Conservation (phyloP, 331 rosid species). For the Rhamnella rubrinervis region DNA sequence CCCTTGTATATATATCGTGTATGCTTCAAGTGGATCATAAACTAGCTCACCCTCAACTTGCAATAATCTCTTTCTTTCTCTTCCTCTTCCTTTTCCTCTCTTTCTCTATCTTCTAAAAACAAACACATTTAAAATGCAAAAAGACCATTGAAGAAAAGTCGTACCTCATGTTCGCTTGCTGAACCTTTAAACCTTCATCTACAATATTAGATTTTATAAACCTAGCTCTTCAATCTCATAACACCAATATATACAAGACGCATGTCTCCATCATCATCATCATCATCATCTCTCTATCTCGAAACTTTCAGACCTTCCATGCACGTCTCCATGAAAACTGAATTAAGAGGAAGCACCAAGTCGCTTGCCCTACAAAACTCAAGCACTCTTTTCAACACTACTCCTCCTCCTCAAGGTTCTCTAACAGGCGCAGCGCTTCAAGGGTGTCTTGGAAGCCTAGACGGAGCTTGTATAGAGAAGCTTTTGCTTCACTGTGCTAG, state of each 20-base stretch:
- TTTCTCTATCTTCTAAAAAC: neutral
- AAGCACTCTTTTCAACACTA: constrained; percentile 39
- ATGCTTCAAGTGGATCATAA: constrained; percentile 16
- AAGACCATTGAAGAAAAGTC: constrained; percentile 12
- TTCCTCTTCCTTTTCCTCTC: neutral
- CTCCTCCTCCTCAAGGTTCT: constrained; percentile 26
- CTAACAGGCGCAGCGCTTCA: constrained; percentile 59
- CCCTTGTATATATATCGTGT: constrained; percentile 30
- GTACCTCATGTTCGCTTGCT: constrained; percentile 15
- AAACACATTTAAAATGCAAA: neutral
- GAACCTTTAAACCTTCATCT: constrained; percentile 8
- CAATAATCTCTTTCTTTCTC: neutral
- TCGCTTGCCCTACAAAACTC: constrained; percentile 62
- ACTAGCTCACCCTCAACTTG: neutral
- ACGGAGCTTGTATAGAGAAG: constrained; percentile 87
- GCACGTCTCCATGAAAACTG: constrained; percentile 69
- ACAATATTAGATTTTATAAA: constrained; percentile 15
- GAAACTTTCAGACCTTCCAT: constrained; percentile 18
- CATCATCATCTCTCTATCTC: constrained; percentile 9
- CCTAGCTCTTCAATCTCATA: constrained; percentile 34
- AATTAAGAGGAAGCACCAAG: constrained; percentile 48
- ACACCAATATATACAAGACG: constrained; percentile 28
- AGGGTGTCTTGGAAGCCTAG: constrained; percentile 87
- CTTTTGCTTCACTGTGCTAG: constrained; percentile 85
- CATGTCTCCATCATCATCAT: neutral